Base-by-base conservation (phyloP, 2,329 filamentous ascomycete species). In the Trematosphaeria pertusa region DNA sequence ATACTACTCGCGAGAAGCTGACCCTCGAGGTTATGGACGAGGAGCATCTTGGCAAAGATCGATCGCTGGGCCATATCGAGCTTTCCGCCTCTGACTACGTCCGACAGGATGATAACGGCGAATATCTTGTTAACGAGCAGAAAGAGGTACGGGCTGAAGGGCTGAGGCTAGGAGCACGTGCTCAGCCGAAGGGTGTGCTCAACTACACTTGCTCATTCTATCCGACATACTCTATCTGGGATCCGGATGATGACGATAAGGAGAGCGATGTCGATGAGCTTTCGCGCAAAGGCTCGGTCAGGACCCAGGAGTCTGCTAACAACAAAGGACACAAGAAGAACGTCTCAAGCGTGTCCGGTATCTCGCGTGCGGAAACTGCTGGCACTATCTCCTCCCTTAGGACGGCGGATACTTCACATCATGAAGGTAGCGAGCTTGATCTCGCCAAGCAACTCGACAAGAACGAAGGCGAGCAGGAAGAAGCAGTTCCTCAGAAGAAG, bases 21-120 rank as follows among this genome's bases (percentile, higher is more conserved):
- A 85, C 86, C 1, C 75, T 99, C 14, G 94, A 99, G 71, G 91
- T 97, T 56, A 96, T 99, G 93, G 94, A 99, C 62, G 86, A 94
- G 51, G 94, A 99, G 73, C 92, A 86, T 59, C 81, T 97, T 65
- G 90, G 90, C 62, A 94, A 91, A 69, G 94, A 99, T 71, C 87
- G 94, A 46, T 88, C 88, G 32, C 81, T 99, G 24, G 94, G 94
- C 41, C 80, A 88, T 43, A 75, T 94, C 14, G 92, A 97, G 58
- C 73, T 97, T 19, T 79, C 83, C 41, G 86, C 88, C 7, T 79
- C 86, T 14, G 90, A 97, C 53, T 97, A 89, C 68, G 82, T 97
- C 52, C 75, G 76, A 4, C 86, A 96, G 68, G 86, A 84, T 37
- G 88, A 92, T 24, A 84, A 82, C 56, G 94, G 91, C 46, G 89